A percentile compares a stretch with the other conserved stretches of the same genome.
These are phyloP conservation scores for Fusarium illudens DNA, from an alignment of 2,329 filamentous ascomycete genomes.

Conservation along the genomic window DNA sequence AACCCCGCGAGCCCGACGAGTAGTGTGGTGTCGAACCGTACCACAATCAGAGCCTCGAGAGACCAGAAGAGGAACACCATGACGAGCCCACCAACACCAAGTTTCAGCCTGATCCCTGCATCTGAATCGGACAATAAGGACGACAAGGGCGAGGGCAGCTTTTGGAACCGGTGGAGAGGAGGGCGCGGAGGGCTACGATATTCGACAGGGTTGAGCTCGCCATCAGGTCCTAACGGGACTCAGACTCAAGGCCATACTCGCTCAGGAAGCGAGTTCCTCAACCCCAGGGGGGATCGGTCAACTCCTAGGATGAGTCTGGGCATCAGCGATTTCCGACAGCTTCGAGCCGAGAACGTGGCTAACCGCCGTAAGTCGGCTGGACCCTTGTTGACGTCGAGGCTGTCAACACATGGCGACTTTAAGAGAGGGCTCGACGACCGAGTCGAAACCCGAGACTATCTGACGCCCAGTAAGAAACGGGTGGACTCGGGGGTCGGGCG, in stretches of 20 bases:
- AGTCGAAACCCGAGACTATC: slow-evolving; percentile 27
- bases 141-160: slow-evolving; percentile 55
- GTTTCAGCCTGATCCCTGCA: slow-evolving; percentile 59
- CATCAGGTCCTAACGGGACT: slow-evolving; percentile 27
- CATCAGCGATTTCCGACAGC: slow-evolving; percentile 40
- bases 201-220: slow-evolving; percentile 38
- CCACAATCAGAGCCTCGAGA: slow-evolving; percentile 38
- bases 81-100: slow-evolving; percentile 60
- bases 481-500: slow-evolving; percentile 48
- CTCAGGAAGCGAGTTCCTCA: slow-evolving; percentile 32
- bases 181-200: slow-evolving; percentile 49
- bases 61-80: slow-evolving; percentile 40
- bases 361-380: slow-evolving; percentile 46
- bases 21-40: slow-evolving; percentile 42
- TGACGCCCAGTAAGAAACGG: slow-evolving; percentile 42
- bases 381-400: slow-evolving; percentile 29
- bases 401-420: slow-evolving; percentile 34
- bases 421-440: slow-evolving; percentile 30
- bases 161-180: slow-evolving; percentile 66
- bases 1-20: slow-evolving; percentile 52
- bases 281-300: slow-evolving; percentile 46
- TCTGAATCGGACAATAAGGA: slow-evolving; percentile 49
- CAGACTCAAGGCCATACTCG: slow-evolving; percentile 49
- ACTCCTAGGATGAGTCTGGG: slow-evolving; percentile 45
- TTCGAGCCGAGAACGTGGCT: slow-evolving; percentile 38